Evolutionary conservation across 1,284 basidiomycete species (phyloP).

Genomic region (Ustilago sp.): DNA sequence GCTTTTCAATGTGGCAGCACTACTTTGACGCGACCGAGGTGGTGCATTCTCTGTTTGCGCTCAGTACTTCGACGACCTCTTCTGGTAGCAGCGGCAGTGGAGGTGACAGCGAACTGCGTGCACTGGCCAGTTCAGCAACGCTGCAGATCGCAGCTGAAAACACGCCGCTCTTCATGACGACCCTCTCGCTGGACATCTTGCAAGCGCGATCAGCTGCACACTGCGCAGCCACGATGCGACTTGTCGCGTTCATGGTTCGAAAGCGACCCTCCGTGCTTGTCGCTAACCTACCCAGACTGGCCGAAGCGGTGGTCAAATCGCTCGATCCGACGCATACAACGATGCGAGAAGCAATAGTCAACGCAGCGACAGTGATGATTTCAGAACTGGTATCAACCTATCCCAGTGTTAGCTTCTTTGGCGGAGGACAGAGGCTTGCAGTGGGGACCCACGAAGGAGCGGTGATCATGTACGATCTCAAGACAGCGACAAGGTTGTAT

Average conservation of each 20-base stretch:
- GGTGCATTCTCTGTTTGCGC: slow-evolving; percentile 83
- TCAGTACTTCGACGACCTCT: slow-evolving; percentile 68
- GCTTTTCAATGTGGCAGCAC: slow-evolving; percentile 93
- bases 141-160: slow-evolving; percentile 85
- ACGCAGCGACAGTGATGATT: slow-evolving; percentile 89
- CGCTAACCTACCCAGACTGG: slow-evolving; percentile 84
- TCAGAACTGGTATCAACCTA: slow-evolving; percentile 83
- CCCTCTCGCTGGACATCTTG: slow-evolving; percentile 88
- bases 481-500: slow-evolving; percentile 92
- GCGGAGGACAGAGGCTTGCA: slow-evolving; percentile 83
- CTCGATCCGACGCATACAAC: slow-evolving; percentile 88
- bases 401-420: slow-evolving; percentile 91
- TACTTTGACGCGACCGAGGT: slow-evolving; percentile 92
- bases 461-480: slow-evolving; percentile 91
- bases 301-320: slow-evolving; percentile 96
- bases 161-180: slow-evolving; percentile 93
- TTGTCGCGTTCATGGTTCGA: slow-evolving; percentile 92
- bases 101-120: slow-evolving; percentile 40
- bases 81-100: slow-evolving; percentile 14
- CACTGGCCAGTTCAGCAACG: slow-evolving; percentile 79
- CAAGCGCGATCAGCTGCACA: slow-evolving; percentile 82
- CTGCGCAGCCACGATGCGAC: slow-evolving; percentile 87
- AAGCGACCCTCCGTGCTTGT: slow-evolving; percentile 79
- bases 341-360: slow-evolving; percentile 85
- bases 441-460: slow-evolving; percentile 91